Base-by-base conservation (phyloP, 352 stramenopile species). In the Bremia lactucae region DNA sequence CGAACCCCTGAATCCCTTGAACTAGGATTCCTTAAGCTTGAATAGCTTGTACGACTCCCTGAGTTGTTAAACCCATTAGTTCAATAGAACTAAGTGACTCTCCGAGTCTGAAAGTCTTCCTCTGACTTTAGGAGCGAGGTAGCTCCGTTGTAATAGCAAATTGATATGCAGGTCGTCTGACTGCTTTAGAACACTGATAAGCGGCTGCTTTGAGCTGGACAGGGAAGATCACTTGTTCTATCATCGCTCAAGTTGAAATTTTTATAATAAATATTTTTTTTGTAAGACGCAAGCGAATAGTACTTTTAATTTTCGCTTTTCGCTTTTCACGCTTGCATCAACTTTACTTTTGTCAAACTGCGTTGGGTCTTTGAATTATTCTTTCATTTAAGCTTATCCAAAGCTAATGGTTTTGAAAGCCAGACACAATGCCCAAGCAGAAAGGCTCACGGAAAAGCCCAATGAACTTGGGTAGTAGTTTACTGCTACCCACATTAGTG, bases 291-390 rank as follows among this genome's bases (percentile, higher is more conserved):
- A n/a, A n/a, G n/a, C n/a, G n/a, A n/a, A n/a, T n/a, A n/a, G n/a
- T n/a, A n/a, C 3, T 42, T 8, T 2, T 39, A 66, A 4, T 28
- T 84, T 5, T 64, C 72, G 5, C 25, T 43, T 16, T 10, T 64
- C 7, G 47, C 2, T 80, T 82, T 37, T 66, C 72, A 11, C 46
- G 29, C 13, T 46, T 84, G 9, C 65, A 51, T 3, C 57, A 63
- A 4, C 59, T 84, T 5, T 78, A 75, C 19, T 29, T 82, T 25
- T 61, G 68, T 29, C 54, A 51, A 2, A 84, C 81, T 46, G 25
- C 43, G n/a, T n/a, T n/a, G n/a, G n/a, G n/a, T 1, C 43, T 84
- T 19, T 47, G 46, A 0, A 20, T 18, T 5, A 46, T 84, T 4
- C 66, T 10, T 55, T 84, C 4, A 36, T 46, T 24, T 38, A 34